A percentile compares a stretch with the other conserved stretches of the same genome.
phyloP scores from a whole-genome alignment of 2,329 filamentous ascomycete species.

The Massarina eburnea region DNA sequence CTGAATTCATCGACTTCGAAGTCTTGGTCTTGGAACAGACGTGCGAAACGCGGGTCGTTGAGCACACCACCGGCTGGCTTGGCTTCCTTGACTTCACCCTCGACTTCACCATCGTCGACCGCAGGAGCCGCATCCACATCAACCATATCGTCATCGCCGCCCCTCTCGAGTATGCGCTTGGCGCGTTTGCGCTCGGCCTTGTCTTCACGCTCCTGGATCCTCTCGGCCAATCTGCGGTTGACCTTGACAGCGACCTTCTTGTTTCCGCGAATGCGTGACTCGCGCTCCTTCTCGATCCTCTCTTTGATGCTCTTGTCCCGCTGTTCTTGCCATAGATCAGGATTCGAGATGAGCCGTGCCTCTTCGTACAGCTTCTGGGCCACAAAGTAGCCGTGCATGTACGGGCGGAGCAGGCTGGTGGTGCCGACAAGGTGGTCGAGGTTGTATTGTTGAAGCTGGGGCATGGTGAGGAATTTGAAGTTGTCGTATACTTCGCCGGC shows the following conservation, averaged over 20 bases:
- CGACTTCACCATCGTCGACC: slow-evolving; percentile 21
- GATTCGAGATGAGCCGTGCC: slow-evolving; percentile 87
- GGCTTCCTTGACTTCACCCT: slow-evolving; percentile 45
- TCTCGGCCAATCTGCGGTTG: slow-evolving; percentile 73
- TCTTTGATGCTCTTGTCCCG: slow-evolving; percentile 87
- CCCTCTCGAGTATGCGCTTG: slow-evolving; percentile 57
- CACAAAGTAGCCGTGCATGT: slow-evolving; percentile 99
- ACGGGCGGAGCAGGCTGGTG: slow-evolving; percentile 85
- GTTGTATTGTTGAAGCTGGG: slow-evolving; percentile 82
- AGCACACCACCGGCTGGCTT: slow-evolving; percentile 60
- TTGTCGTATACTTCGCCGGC: slow-evolving; percentile 91
- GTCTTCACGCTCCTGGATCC: slow-evolving; percentile 67
- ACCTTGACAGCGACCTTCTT: slow-evolving; percentile 92
- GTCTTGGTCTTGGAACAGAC: slow-evolving; percentile 89
- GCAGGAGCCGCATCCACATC: slow-evolving; percentile 25
- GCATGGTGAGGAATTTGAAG: slow-evolving; percentile 93
- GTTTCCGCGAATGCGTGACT: slow-evolving; percentile 86
- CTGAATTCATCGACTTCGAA: slow-evolving; percentile 90
- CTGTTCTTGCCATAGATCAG: slow-evolving; percentile 91
- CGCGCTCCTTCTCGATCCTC: slow-evolving; percentile 96
- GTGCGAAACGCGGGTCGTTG: slow-evolving; percentile 81
- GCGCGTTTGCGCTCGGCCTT: slow-evolving; percentile 57
- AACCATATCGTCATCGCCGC: slow-evolving; percentile 55
- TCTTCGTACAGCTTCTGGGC: slow-evolving; percentile 95
- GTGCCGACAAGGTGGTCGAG: slow-evolving; percentile 87